These are phyloP conservation scores for Trapa incisa DNA, from an alignment of 345 rosid genomes.

Conservation along the genomic window DNA sequence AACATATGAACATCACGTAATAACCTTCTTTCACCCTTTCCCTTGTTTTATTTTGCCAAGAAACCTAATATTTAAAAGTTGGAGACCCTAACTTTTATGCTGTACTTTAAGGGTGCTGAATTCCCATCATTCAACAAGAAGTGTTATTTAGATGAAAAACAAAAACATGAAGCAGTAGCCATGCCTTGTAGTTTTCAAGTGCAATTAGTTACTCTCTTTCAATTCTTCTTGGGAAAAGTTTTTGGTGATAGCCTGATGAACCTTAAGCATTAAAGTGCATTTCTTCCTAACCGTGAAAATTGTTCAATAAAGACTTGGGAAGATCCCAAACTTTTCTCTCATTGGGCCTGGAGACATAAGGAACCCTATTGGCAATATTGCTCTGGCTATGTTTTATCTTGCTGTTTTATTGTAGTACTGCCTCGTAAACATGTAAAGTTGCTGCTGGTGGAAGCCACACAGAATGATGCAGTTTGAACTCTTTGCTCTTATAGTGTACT, in stretches of 20 bases:
- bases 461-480: neutral
- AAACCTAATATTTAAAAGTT: neutral
- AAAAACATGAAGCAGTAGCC: no score
- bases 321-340: no score
- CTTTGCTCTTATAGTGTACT: neutral
- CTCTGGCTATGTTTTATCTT: neutral
- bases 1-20: neutral
- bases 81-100: neutral
- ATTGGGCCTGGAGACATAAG: no score
- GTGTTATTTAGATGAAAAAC: neutral
- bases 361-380: neutral
- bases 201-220: neutral
- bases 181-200: neutral
- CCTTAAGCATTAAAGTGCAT: neutral
- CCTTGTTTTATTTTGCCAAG: neutral
- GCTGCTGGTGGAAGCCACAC: neutral
- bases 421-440: neutral
- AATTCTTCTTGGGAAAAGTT: neutral
- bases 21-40: neutral
- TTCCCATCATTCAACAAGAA: neutral
- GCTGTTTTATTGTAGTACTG: neutral
- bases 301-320: no score
- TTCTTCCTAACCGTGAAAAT: neutral
- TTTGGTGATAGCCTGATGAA: neutral
- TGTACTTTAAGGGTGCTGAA: neutral